A percentile compares a stretch with the other conserved stretches of the same genome.
Evolutionary conservation across 331 rosid species (phyloP).

Genomic region (Malus hybrid): DNA sequence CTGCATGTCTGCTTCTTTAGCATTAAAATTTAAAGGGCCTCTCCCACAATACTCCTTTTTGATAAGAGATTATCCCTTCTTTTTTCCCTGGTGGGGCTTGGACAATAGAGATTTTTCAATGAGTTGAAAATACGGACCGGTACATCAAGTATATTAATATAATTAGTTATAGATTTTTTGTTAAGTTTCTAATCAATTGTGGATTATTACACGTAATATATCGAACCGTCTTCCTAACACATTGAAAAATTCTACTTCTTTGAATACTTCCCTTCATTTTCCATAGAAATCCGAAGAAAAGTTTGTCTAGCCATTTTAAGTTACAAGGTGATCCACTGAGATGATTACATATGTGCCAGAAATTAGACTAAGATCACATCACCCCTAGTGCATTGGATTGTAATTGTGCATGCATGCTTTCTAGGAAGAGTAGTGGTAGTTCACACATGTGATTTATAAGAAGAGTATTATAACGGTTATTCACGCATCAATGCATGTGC

Average conservation of each 20-base stretch:
- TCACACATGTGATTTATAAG: not conserved
- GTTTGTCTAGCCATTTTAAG: not conserved
- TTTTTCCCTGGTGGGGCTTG: constrained; percentile 36
- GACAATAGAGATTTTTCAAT: not conserved
- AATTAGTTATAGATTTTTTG: no score
- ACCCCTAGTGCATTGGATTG: not conserved
- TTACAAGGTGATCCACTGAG: not conserved
- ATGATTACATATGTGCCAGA: not conserved
- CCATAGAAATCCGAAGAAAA: not conserved
- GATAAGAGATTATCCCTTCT: not conserved
- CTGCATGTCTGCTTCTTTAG: constrained; percentile 14
- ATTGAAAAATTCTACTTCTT: not conserved
- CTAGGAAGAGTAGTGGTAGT: not conserved
- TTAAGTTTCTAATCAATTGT: no score
- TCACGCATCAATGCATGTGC: not conserved
- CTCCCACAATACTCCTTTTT: constrained; percentile 7
- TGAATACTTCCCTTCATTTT: not conserved
- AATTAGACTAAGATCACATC: not conserved
- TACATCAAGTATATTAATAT: no score
- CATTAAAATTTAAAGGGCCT: constrained; percentile 22
- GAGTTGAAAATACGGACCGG: no score
- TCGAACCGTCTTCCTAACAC: no score
- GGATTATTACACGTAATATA: no score
- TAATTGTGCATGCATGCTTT: not conserved
- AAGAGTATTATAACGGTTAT: no score